Evolutionary conservation across 2,329 filamentous ascomycete genomes (phyloP), one percentile per base, ranked within the genome.

Genomic region (Trichocomaceae sp.): DNA sequence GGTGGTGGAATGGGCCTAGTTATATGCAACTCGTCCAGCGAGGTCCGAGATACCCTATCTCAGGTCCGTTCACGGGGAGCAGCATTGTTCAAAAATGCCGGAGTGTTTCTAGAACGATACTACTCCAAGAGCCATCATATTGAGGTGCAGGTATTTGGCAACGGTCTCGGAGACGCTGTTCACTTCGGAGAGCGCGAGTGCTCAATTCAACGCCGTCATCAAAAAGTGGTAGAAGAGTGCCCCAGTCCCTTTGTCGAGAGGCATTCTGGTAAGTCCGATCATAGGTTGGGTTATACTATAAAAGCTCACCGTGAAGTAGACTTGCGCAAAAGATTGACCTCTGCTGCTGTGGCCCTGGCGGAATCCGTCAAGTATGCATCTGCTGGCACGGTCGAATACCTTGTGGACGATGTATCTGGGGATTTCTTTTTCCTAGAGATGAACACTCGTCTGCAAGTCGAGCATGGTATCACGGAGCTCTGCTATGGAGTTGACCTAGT

Each of bases 141-240:
- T 55, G 90, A 96, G 71, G 88, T 96, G 5, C 90, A 96, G 67
- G 82, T 96, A 15, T 93, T 96, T 69, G 90, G 90, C 44, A 90
- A 96, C 66, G 83, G 83, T 50, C 79, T 84, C 62, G 90, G 89
- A 1, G 83, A 87, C 66, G 89, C 86, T 15, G 85, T 95, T 9
- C 84, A 87, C n/a, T 82, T 95, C 29, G 89, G 90, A 19, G 90
- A 96, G 73, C 79, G 90, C 54, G 90, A 96, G 68, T 96, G 90
- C 72, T 92, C 87, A 50, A 80, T 96, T 12, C 90, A 96, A 72
- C 77, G 90, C 59, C 77, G 90, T 41, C 90, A 96, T 66, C 90
- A 96, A 68, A 96, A 96, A 74, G 87, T 95, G 42, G 80, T 96
- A 20, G 90, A 96, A 68, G 90, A 96, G 71, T 90, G 87, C 2